Evolutionary conservation across 2,329 filamentous ascomycete species (phyloP).

Genomic region (Sporothrix humicola): DNA sequence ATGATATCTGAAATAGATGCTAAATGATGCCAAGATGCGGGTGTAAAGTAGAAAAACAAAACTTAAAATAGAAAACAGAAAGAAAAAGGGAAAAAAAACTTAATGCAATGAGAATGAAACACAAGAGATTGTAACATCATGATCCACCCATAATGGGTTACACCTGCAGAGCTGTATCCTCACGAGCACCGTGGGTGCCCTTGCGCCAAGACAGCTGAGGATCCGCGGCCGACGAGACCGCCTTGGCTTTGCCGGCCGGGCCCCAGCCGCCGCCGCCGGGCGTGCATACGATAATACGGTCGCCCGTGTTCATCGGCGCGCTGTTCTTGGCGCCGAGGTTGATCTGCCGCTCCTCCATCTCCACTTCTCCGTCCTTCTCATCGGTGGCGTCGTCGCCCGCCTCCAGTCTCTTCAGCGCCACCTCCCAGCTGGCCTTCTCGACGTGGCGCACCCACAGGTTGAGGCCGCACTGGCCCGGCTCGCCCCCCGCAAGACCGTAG

Average conservation of each 20-base stretch:
- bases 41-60: too few relatives aligned
- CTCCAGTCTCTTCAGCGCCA: conserved; percentile 49
- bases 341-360: conserved; percentile 66
- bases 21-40: too few relatives aligned
- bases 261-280: conserved; percentile 84
- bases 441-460: conserved; percentile 88
- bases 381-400: conserved; percentile 39
- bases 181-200: conserved; percentile 62
- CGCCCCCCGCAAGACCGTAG: conserved; percentile 83
- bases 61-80: not conserved
- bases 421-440: conserved; percentile 59
- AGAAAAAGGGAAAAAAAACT: not conserved
- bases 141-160: not conserved
- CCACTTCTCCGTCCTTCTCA: conserved; percentile 43
- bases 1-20: too few relatives aligned
- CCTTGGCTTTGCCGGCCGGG: conserved; percentile 61
- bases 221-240: conserved; percentile 58
- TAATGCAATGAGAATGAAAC: not conserved
- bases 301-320: conserved; percentile 75
- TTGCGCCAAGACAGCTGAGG: conserved; percentile 59
- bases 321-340: conserved; percentile 82
- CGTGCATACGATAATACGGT: conserved; percentile 77
- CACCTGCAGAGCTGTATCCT: conserved; percentile 50
- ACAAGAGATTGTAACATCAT: not conserved
- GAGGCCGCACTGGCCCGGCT: conserved; percentile 75